Evolutionary conservation across 176 grass and related monocot genomes (phyloP).

Genomic region (Avena eriantha): DNA sequence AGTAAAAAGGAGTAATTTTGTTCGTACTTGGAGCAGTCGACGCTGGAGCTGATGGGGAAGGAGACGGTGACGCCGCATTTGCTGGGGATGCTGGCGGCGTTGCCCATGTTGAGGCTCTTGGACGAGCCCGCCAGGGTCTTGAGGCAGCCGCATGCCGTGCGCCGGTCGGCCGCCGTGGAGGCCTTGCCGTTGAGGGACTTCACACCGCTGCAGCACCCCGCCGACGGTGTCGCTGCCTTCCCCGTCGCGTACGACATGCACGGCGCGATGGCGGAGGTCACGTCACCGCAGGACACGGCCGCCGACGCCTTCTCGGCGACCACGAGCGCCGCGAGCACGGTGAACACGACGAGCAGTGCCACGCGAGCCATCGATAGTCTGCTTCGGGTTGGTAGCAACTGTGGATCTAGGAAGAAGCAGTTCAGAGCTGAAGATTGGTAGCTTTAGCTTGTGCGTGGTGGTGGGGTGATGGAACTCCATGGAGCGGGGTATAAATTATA

Average conservation of each 20-base stretch:
- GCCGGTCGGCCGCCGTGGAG: constrained; percentile 31
- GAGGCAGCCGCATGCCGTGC: constrained; percentile 17
- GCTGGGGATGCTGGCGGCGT: constrained; percentile 26
- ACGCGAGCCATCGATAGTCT: constrained; percentile 30
- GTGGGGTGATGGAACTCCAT: constrained; percentile 2
- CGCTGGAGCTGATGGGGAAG: constrained; percentile 35
- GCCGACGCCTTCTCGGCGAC: constrained; percentile 7
- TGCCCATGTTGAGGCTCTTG: constrained; percentile 26
- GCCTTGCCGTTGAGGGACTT: constrained; percentile 44
- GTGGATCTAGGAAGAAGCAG: neutral
- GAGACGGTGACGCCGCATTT: constrained; percentile 44
- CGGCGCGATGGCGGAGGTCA: constrained; percentile 48
- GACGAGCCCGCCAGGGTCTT: constrained; percentile 29
- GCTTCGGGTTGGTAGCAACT: neutral
- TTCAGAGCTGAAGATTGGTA: neutral
- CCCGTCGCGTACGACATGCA: constrained; percentile 53
- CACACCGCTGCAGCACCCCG: constrained; percentile 52
- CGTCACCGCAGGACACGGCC: constrained; percentile 46
- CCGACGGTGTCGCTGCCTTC: neutral
- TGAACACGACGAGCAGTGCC: constrained; percentile 1
- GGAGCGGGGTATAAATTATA: constrained; percentile 30
- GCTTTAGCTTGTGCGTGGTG: neutral
- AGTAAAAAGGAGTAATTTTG: neutral
- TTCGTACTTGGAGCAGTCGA: constrained; percentile 43
- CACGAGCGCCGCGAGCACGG: constrained; percentile 26